phyloP scores from a whole-genome alignment of 257 asterid genomes.

The Haberlea rhodopensis region DNA sequence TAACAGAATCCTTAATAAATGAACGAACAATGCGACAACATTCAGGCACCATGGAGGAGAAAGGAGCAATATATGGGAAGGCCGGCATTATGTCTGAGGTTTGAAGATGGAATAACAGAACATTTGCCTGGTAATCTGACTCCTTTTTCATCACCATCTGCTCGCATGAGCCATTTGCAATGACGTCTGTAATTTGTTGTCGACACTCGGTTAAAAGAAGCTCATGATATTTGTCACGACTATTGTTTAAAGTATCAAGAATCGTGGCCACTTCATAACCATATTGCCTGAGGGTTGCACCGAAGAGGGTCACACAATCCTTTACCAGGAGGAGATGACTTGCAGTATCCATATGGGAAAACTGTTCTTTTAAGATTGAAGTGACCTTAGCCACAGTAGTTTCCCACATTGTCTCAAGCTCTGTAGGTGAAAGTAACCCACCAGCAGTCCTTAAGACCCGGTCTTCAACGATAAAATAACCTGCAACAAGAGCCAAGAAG shows the following conservation, averaged over 20 bases:
- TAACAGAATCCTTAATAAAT: slow-evolving; percentile 78
- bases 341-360: slow-evolving; percentile 67
- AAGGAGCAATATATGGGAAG: slow-evolving; percentile 88
- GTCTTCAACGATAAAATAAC: slow-evolving; percentile 83
- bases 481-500: slow-evolving; percentile 80
- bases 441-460: slow-evolving; percentile 87
- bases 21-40: slow-evolving; percentile 78
- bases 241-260: slow-evolving; percentile 67
- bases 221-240: slow-evolving; percentile 78
- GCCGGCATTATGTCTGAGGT: slow-evolving; percentile 94
- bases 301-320: slow-evolving; percentile 91
- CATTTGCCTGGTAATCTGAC: slow-evolving; percentile 86
- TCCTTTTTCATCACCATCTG: slow-evolving; percentile 95
- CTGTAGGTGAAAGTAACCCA: slow-evolving; percentile 62
- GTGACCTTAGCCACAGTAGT: slow-evolving; percentile 68
- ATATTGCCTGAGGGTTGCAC: slow-evolving; percentile 80
- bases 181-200: slow-evolving; percentile 55
- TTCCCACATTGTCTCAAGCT: slow-evolving; percentile 95
- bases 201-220: slow-evolving; percentile 78
- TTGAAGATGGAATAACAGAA: slow-evolving; percentile 78
- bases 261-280: slow-evolving; percentile 77
- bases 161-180: slow-evolving; percentile 52
- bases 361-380: slow-evolving; percentile 63
- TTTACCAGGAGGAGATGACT: slow-evolving; percentile 85
- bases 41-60: slow-evolving; percentile 86